Percentiles rank a stretch among this genome's conserved stretches.
phyloP scores from a whole-genome alignment of 176 grass and related monocot species.

The Oryza brachyantha region DNA sequence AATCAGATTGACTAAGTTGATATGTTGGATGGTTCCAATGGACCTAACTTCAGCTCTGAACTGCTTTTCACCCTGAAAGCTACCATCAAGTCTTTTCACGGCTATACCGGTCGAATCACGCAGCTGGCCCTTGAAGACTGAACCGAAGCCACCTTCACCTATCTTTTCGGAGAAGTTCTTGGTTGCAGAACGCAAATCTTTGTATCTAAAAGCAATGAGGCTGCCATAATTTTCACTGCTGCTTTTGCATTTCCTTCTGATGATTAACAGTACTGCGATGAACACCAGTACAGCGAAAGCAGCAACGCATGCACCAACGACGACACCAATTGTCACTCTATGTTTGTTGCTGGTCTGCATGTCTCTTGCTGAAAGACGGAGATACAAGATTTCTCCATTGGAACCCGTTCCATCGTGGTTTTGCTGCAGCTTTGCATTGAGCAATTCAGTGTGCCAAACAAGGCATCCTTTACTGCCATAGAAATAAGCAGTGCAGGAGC shows the following conservation, averaged over 20 bases:
- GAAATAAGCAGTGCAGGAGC: slow-evolving; percentile 47
- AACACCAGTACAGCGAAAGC: not conserved
- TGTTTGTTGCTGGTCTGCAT: slow-evolving; percentile 14
- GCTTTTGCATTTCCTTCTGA: not conserved
- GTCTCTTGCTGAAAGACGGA: slow-evolving; percentile 42
- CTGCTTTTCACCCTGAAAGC: slow-evolving; percentile 51
- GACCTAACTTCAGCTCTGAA: slow-evolving; percentile 53
- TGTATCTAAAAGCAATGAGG: slow-evolving; percentile 28
- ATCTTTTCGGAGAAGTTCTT: slow-evolving; percentile 43
- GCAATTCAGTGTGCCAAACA: slow-evolving; percentile 26
- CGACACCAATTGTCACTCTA: not conserved
- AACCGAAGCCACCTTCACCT: slow-evolving; percentile 38
- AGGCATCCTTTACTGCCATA: slow-evolving; percentile 23
- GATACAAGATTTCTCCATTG: not conserved
- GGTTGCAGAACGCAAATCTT: slow-evolving; percentile 25
- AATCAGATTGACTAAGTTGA: slow-evolving; percentile 40
- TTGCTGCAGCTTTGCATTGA: slow-evolving; percentile 8
- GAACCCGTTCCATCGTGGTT: not conserved
- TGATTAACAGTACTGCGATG: not conserved
- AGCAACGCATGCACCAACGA: not conserved
- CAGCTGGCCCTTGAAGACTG: slow-evolving; percentile 39
- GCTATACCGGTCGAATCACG: slow-evolving; percentile 3
- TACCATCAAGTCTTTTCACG: slow-evolving; percentile 41
- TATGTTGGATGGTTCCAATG: slow-evolving; percentile 40
- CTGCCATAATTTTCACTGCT: not conserved